phyloP scores from a whole-genome alignment of 108 stramenopile genomes.

The Hondaea fermentalgiana region DNA sequence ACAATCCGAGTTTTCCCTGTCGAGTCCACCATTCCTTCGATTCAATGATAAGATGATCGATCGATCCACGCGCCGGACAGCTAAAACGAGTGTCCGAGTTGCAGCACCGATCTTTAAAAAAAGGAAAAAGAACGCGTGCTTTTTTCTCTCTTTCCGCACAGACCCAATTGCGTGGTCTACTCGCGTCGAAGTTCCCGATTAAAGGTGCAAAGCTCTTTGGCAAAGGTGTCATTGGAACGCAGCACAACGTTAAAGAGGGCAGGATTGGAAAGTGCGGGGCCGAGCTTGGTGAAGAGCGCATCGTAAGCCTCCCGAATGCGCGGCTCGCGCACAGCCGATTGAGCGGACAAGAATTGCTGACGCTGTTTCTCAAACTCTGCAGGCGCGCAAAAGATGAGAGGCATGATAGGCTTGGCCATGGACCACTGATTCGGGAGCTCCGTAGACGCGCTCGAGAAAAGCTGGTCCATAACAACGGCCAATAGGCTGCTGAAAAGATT shows the following conservation, averaged over 20 bases:
- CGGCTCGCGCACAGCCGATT: not conserved
- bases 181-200: not conserved
- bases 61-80: too few species aligned
- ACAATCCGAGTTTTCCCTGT: too few species aligned
- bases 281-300: not conserved
- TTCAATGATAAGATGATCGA: too few species aligned
- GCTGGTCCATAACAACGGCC: not conserved
- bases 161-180: not conserved
- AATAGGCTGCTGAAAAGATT: not conserved
- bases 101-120: too few species aligned
- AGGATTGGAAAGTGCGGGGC: not conserved
- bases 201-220: not conserved
- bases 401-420: conserved; percentile 11
- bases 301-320: not conserved
- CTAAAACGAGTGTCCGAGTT: too few species aligned
- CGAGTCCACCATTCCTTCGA: too few species aligned
- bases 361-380: not conserved
- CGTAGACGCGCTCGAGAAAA: not conserved
- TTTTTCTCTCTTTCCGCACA: too few species aligned
- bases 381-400: conserved; percentile 15
- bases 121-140: too few species aligned
- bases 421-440: conserved; percentile 11
- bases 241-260: not conserved
- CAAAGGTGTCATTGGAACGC: not conserved
- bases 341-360: not conserved